These are phyloP conservation scores for Geranium brycei DNA, from an alignment of 345 rosid genomes.

Conservation along the genomic window DNA sequence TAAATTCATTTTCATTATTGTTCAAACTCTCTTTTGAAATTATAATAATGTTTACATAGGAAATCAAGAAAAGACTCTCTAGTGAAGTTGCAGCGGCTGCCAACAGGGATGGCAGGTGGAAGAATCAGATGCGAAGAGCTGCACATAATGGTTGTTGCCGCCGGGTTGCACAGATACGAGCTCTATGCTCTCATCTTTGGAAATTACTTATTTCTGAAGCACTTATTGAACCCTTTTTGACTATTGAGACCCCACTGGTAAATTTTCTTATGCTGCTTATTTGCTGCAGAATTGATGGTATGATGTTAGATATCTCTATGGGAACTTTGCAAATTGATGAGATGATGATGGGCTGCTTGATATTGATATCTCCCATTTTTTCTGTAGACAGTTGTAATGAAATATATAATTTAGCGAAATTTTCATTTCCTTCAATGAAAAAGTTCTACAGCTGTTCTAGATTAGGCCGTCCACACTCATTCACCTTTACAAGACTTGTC, in stretches of 20 bases:
- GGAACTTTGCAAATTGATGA: not conserved
- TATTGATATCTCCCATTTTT: not conserved
- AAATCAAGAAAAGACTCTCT: conserved; percentile 74
- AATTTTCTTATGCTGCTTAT: conserved; percentile 12
- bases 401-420: no score
- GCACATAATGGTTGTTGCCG: conserved; percentile 96
- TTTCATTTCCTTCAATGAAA: no score
- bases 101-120: conserved; percentile 80
- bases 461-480: not conserved
- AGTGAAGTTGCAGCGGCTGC: conserved; percentile 81
- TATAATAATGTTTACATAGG: conserved; percentile 35
- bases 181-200: conserved; percentile 70
- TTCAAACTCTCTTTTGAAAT: conserved; percentile 15
- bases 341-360: not conserved
- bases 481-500: not conserved
- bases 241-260: conserved; percentile 83
- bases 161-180: conserved; percentile 76
- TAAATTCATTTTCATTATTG: not conserved
- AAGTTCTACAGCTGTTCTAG: not conserved
- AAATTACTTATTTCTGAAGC: conserved; percentile 67
- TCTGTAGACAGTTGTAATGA: not conserved
- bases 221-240: conserved; percentile 45
- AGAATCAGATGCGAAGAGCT: conserved; percentile 83
- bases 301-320: not conserved
- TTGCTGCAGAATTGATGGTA: conserved; percentile 1